Evolutionary conservation across 257 asterid genomes (phyloP), one percentile per base, ranked within the genome.

Genomic region (Datura wrightii): DNA sequence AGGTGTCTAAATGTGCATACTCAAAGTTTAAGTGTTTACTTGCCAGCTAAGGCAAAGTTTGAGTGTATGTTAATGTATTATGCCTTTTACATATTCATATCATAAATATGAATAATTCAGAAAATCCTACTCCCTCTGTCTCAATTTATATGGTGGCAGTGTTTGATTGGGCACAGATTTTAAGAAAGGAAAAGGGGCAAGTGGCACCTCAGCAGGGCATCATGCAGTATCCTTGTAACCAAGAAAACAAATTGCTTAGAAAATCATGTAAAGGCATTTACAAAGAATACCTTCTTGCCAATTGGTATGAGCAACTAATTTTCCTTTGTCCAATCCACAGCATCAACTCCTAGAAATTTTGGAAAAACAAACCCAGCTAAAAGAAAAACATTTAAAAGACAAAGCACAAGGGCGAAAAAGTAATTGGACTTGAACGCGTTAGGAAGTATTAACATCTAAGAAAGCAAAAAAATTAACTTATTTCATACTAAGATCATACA

Each of bases 281-380:
- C 62, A 50, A 50, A 31, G 3, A 14, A 76, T 76, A 76, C 82
- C 82, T 76, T 76, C 62, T 50, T 50, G 82, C 82, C 82, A 50
- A 13, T 11, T 76, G 82, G 62, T 31, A 76, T 76, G 62, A 50
- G 46, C 82, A 76, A 76, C 60, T 76, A 76, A 48, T 24, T 76
- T 76, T 76, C 62, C 82, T 76, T 74, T 50, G 82, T 76, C 82
- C 82, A 50, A 24, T 50, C 9, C 44, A 31, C 62, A 50, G 82
- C 82, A 76, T 76, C 82, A 50, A 76, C 13, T 76, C 82, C 82
- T 76, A 31, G 39, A 76, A 76, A 52, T 50, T 76, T 50, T 13
- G 82, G 62, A 74, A 24, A 50, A 50, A 76, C 82, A 76, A 74
- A 48, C 59, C 80, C 19, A 74, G 10, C 62, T 55, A 31, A 50